These are phyloP conservation scores for Escovopsis sp. DNA, from an alignment of 2,329 filamentous ascomycete species.

Conservation along the genomic window DNA sequence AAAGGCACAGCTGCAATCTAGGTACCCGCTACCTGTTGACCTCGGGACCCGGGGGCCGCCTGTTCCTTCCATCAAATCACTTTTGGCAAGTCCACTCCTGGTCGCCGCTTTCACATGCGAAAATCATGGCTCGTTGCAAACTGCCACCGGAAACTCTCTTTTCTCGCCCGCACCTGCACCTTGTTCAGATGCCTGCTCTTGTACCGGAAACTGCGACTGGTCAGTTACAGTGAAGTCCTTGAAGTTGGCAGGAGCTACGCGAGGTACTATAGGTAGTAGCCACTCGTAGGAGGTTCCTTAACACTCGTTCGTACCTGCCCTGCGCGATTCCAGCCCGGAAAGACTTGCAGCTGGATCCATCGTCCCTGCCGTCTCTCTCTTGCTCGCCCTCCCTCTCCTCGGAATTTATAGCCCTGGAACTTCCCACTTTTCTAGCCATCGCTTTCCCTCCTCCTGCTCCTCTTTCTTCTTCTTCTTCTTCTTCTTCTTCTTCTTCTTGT, in stretches of 20 bases:
- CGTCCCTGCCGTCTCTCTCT: constrained; percentile 2
- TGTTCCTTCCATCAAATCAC: too few species aligned
- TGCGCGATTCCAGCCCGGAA: too few species aligned
- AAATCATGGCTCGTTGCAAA: background rate
- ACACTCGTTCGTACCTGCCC: background rate
- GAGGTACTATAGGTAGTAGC: background rate
- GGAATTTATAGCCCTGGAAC: background rate
- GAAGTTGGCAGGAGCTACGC: background rate
- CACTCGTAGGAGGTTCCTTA: background rate
- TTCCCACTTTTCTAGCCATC: too few species aligned
- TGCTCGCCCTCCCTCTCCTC: constrained; percentile 3
- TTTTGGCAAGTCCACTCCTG: background rate
- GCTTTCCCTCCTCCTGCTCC: background rate
- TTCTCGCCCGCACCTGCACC: background rate
- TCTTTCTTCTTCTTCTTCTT: background rate
- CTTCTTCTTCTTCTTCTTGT: background rate
- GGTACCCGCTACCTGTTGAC: too few species aligned
- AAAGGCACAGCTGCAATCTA: too few species aligned
- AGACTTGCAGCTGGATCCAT: background rate
- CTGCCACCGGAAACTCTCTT: background rate
- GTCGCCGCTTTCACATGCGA: constrained; percentile 8
- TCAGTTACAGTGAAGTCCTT: too few species aligned
- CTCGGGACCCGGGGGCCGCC: too few species aligned
- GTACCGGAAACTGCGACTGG: too few species aligned
- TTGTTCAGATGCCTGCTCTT: too few species aligned